Evolutionary conservation across 805 yeast genomes (phyloP).

Genomic region (Starmerella etchellsii): DNA sequence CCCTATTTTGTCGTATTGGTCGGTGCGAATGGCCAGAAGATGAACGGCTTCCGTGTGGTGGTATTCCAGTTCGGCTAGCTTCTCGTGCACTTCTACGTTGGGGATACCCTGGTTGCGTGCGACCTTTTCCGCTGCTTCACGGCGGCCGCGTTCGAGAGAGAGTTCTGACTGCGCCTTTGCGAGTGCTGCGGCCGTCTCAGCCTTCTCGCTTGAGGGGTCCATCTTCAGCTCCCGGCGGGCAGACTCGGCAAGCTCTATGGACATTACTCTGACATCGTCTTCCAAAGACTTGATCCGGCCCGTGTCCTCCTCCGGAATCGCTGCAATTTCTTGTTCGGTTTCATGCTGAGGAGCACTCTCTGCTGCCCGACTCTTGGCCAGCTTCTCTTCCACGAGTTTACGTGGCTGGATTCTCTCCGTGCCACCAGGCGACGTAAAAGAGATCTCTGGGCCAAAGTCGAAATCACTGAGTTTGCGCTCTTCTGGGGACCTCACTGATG

Average conservation of each 20-base stretch:
- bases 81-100: slow-evolving; percentile 4
- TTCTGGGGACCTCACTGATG: too few species aligned
- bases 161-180: slow-evolving; percentile 24
- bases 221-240: slow-evolving; percentile 28
- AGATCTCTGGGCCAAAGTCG: slow-evolving; percentile 8
- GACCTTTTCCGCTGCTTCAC: slow-evolving; percentile 20
- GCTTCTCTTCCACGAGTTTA: background rate
- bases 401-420: background rate
- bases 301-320: slow-evolving; percentile 11
- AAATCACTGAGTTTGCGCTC: slow-evolving; percentile 7
- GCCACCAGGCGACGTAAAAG: background rate
- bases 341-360: background rate
- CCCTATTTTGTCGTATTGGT: slow-evolving; percentile 23
- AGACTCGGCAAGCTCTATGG: slow-evolving; percentile 29
- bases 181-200: slow-evolving; percentile 14
- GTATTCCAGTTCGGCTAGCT: slow-evolving; percentile 22
- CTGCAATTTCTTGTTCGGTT: background rate
- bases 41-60: slow-evolving; percentile 25
- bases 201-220: slow-evolving; percentile 4
- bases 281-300: slow-evolving; percentile 20
- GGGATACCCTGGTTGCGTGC: slow-evolving; percentile 4
- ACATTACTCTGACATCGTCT: slow-evolving; percentile 27
- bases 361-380: background rate
- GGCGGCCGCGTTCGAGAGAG: slow-evolving; percentile 26
- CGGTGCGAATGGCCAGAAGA: slow-evolving; percentile 21